Percentiles rank a stretch among this genome's conserved stretches.
phyloP scores from a whole-genome alignment of 2,329 filamentous ascomycete genomes.

The Colletotrichum sp. region DNA sequence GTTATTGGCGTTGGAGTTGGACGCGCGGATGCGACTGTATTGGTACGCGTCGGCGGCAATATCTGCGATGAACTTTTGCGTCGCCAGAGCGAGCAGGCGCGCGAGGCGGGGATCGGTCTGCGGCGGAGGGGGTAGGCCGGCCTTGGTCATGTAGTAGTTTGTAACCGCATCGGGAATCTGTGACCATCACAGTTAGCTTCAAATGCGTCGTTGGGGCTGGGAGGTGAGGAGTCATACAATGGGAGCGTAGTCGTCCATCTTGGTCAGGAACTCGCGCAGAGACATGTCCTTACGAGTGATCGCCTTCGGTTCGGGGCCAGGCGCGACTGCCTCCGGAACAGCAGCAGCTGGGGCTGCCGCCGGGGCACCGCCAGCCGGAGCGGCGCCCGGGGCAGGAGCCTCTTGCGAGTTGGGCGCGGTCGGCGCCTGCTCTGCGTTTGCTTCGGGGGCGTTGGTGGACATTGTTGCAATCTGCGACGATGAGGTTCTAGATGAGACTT shows the following conservation, averaged over 20 bases:
- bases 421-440: constrained; percentile 30
- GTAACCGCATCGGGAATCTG: constrained; percentile 98
- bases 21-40: constrained; percentile 94
- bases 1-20: constrained; percentile 85
- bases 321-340: constrained; percentile 46
- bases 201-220: not conserved
- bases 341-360: constrained; percentile 15
- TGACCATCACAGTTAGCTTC: not conserved
- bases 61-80: constrained; percentile 98
- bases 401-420: constrained; percentile 15
- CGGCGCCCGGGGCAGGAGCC: not conserved
- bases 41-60: constrained; percentile 98
- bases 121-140: constrained; percentile 90
- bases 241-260: constrained; percentile 98
- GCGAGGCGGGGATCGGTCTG: constrained; percentile 90
- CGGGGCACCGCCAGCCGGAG: constrained; percentile 21
- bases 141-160: constrained; percentile 96
- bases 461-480: constrained; percentile 26
- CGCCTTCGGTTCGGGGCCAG: constrained; percentile 64
- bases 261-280: constrained; percentile 87
- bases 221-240: constrained; percentile 69
- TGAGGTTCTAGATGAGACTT: not conserved
- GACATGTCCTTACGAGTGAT: constrained; percentile 90
- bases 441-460: constrained; percentile 40
- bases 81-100: constrained; percentile 93